Percentiles rank a stretch among this genome's conserved stretches.
Evolutionary conservation across 768 basidiomycete genomes (phyloP).

Genomic region (Xanthoconium stramineum): DNA sequence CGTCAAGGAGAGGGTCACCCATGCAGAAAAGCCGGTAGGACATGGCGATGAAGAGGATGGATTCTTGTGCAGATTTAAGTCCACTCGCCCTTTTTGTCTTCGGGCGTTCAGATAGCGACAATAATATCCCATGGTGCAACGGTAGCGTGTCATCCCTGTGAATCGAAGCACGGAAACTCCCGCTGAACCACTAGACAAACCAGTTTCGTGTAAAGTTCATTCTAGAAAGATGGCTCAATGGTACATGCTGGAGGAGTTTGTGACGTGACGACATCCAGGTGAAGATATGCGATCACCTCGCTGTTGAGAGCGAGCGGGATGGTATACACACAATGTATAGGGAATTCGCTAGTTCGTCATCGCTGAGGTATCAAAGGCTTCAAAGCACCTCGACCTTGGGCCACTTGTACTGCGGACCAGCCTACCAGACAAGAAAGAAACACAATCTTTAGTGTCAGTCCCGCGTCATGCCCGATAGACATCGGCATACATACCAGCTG

Average conservation of each 20-base stretch:
- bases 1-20: slow-evolving; percentile 95
- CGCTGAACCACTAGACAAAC: too few relatives aligned
- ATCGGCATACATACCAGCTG: slow-evolving; percentile 54
- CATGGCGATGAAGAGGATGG: slow-evolving; percentile 38
- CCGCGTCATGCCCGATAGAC: neutral
- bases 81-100: too few relatives aligned
- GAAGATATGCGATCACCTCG: slow-evolving; percentile 24
- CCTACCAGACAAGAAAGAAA: slow-evolving; percentile 29
- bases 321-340: too few relatives aligned
- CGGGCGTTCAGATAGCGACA: too few relatives aligned
- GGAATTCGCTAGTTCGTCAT: too few relatives aligned
- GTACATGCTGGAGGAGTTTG: slow-evolving; percentile 38
- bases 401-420: slow-evolving; percentile 56
- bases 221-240: neutral
- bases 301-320: slow-evolving; percentile 38
- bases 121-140: too few relatives aligned
- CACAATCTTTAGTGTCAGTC: neutral
- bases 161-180: too few relatives aligned
- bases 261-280: slow-evolving; percentile 20
- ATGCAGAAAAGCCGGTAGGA: slow-evolving; percentile 78
- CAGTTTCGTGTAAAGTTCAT: neutral
- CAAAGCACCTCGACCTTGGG: slow-evolving; percentile 49
- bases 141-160: too few relatives aligned
- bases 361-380: neutral
- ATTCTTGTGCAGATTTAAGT: neutral